These are phyloP conservation scores for Yamadazyma phyllophila DNA, from an alignment of 805 yeast species.

Conservation along the genomic window DNA sequence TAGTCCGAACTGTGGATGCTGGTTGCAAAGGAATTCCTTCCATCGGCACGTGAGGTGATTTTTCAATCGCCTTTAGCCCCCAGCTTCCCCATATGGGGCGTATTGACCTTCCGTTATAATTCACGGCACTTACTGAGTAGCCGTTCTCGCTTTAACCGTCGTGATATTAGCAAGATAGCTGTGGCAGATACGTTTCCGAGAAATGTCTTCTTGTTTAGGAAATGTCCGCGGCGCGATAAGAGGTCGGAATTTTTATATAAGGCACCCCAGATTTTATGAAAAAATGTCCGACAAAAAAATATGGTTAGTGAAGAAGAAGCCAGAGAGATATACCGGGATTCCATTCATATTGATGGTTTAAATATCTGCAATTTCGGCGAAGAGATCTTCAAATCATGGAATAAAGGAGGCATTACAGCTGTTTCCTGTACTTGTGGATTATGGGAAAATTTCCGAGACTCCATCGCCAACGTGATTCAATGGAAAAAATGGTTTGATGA, in stretches of 20 bases:
- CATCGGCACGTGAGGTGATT: too few species aligned
- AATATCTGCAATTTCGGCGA: constrained; percentile 13
- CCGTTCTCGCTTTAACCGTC: neutral
- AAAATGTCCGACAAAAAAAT: neutral
- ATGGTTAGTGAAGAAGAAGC: constrained; percentile 12
- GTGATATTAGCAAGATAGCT: neutral
- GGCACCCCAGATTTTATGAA: neutral
- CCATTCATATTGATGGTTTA: constrained; percentile 12
- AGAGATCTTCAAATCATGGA: constrained; percentile 12
- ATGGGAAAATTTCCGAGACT: constrained; percentile 13
- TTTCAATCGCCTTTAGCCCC: too few species aligned
- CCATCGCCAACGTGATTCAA: constrained; percentile 12
- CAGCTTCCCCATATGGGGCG: too few species aligned
- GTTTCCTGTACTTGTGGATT: constrained; percentile 13
- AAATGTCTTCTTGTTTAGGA: neutral
- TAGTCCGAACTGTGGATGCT: neutral
- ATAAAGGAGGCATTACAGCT: constrained; percentile 12
- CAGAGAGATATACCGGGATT: constrained; percentile 7
- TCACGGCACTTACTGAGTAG: neutral
- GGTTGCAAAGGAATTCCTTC: neutral
- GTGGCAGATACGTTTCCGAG: neutral
- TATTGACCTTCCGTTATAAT: too few species aligned
- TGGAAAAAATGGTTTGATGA: constrained; percentile 15
- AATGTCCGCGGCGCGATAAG: constrained; percentile 1
- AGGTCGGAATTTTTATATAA: neutral